Evolutionary conservation across 306 rosid genomes (phyloP).

Genomic region (Cucumis cinereus): DNA sequence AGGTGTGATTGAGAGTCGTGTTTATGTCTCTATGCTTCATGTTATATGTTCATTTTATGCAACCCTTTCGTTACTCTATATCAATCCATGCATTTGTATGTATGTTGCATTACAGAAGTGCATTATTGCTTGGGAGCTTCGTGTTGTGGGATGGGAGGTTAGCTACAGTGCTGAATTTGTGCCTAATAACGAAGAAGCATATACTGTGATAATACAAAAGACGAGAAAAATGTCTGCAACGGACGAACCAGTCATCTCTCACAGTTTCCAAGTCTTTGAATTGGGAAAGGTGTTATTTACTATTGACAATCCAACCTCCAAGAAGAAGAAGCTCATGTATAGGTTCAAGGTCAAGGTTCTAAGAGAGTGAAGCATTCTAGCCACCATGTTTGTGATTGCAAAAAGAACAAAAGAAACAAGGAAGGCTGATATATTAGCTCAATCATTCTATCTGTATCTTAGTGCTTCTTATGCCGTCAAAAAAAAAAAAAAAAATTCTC

Average conservation of each 20-base stretch:
- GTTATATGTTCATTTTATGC: background rate
- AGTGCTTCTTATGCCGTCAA: no score
- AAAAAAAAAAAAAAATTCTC: no score
- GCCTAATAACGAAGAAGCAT: constrained; percentile 50
- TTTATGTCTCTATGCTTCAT: background rate
- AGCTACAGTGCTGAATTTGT: constrained; percentile 74
- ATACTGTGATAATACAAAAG: constrained; percentile 60
- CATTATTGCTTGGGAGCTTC: constrained; percentile 82
- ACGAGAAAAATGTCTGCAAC: constrained; percentile 49
- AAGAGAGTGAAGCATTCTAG: constrained; percentile 22
- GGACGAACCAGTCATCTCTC: constrained; percentile 68
- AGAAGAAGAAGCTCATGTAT: constrained; percentile 79
- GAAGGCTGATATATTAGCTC: no score
- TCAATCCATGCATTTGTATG: background rate
- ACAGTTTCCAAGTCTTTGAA: constrained; percentile 58
- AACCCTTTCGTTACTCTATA: background rate
- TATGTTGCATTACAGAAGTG: constrained; percentile 49
- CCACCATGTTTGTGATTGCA: background rate
- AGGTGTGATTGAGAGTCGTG: constrained; percentile 33
- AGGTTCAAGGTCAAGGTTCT: constrained; percentile 81
- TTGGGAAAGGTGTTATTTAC: constrained; percentile 78
- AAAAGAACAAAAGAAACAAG: background rate
- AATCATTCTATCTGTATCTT: no score
- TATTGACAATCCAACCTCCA: constrained; percentile 65
- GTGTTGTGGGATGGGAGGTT: constrained; percentile 97